Conservation (phyloP, 164 flowering plant species). For the Dillenia turbinata region DNA sequence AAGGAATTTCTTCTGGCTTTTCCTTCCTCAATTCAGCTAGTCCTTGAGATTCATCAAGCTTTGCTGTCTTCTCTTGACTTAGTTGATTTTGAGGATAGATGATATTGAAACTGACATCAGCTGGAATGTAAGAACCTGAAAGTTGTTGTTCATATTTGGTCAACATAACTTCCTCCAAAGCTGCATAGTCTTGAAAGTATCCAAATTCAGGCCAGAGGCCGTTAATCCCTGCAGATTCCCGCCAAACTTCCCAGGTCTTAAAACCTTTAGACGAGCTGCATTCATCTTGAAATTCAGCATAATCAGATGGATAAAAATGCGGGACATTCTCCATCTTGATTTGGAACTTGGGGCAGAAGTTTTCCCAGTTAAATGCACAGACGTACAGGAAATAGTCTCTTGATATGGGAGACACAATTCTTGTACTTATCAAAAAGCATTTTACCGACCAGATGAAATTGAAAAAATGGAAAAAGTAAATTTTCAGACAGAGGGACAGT, state of each 20-base stretch:
- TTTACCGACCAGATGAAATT: too few species aligned
- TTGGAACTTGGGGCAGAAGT: neutral
- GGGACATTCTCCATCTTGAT: conserved; percentile 7
- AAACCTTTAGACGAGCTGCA: conserved; percentile 5
- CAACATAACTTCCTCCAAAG: conserved; percentile 4
- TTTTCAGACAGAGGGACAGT: too few species aligned
- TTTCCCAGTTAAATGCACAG: too few species aligned
- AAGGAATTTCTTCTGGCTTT: conserved; percentile 5
- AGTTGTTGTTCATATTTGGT: conserved; percentile 18
- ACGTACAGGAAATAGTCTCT: too few species aligned
- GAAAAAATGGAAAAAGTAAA: too few species aligned
- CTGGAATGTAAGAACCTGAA: conserved; percentile 14
- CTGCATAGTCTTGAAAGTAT: conserved; percentile 9
- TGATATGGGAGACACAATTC: too few species aligned
- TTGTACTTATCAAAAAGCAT: too few species aligned
- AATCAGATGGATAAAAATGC: conserved; percentile 9
- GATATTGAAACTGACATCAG: conserved; percentile 16
- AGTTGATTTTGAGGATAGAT: conserved; percentile 16
- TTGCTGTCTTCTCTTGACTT: conserved; percentile 10
- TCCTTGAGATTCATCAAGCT: neutral
- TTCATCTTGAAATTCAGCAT: conserved; percentile 17
- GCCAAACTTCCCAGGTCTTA: conserved; percentile 10
- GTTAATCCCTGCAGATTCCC: conserved; percentile 14
- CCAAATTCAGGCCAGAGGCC: conserved; percentile 16
- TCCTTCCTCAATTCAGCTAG: conserved; percentile 13